Evolutionary conservation across 495 filamentous ascomycete species (phyloP).

Genomic region (Penicillium bovifimosum): DNA sequence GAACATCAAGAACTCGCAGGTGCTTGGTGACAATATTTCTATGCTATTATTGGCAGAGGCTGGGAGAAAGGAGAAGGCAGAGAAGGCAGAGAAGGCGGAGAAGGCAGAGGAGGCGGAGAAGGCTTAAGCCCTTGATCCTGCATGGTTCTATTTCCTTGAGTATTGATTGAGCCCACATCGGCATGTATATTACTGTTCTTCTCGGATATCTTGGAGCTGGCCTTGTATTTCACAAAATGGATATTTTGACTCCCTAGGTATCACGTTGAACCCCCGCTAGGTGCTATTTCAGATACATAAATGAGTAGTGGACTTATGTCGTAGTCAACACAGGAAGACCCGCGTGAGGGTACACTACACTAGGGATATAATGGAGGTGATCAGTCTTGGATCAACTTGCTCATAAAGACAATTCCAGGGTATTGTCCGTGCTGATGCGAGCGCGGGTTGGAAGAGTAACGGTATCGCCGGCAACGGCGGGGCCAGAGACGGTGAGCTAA

Average conservation of each 20-base stretch:
- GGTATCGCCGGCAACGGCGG: slow-evolving; percentile 33
- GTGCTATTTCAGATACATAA: not conserved
- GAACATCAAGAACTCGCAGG: not conserved
- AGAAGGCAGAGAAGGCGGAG: too few species aligned
- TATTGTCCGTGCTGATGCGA: slow-evolving; percentile 40
- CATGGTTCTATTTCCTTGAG: not conserved
- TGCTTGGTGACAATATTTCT: not conserved
- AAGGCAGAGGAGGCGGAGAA: too few species aligned
- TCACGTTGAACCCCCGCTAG: not conserved
- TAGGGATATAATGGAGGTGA: not conserved
- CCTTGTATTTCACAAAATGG: slow-evolving; percentile 19
- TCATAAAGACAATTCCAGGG: slow-evolving; percentile 27
- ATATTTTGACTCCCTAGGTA: slow-evolving; percentile 4
- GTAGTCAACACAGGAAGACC: not conserved
- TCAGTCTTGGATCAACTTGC: not conserved
- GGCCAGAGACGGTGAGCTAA: slow-evolving; percentile 38
- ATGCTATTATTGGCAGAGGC: slow-evolving; percentile 2
- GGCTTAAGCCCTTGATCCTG: not conserved
- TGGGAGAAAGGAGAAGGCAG: too few species aligned
- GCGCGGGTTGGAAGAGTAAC: slow-evolving; percentile 25
- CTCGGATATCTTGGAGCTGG: slow-evolving; percentile 19
- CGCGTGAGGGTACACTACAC: not conserved
- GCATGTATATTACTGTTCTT: slow-evolving; percentile 25
- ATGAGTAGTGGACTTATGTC: not conserved
- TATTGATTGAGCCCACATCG: slow-evolving; percentile 7